Evolutionary conservation across 192 early-diverging fungal species (phyloP).

Genomic region (Podila minutissima): DNA sequence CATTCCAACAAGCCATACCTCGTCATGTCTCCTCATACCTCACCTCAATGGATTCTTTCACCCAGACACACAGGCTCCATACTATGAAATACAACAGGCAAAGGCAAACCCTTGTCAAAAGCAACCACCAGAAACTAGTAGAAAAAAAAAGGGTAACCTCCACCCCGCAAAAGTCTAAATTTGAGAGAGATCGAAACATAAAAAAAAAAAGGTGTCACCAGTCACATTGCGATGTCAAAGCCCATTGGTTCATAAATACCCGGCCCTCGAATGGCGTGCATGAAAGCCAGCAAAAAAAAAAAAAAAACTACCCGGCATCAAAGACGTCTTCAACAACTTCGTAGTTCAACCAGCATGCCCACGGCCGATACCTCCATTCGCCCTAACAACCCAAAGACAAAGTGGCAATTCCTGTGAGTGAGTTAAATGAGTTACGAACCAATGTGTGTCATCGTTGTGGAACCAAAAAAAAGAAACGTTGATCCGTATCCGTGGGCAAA

Average conservation of each 20-base stretch:
- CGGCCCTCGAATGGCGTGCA: too few species aligned
- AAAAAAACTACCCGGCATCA: neutral
- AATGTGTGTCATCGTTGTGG: neutral
- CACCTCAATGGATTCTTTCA: too few species aligned
- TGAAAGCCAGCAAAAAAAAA: neutral
- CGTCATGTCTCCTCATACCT: too few species aligned
- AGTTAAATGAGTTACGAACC: too few species aligned
- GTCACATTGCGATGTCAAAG: slow-evolving; percentile 1
- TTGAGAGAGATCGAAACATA: neutral
- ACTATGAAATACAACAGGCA: too few species aligned
- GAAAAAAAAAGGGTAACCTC: too few species aligned
- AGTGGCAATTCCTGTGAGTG: too few species aligned
- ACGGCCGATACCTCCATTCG: neutral
- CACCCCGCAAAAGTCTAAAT: neutral
- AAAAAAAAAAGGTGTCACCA: neutral
- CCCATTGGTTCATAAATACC: neutral
- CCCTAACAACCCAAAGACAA: neutral
- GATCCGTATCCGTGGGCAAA: neutral
- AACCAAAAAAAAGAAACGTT: neutral
- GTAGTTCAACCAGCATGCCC: neutral
- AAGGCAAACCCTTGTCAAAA: too few species aligned
- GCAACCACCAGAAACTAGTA: too few species aligned
- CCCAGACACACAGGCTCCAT: too few species aligned
- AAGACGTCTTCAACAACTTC: neutral
- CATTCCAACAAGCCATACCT: too few species aligned